phyloP scores from a whole-genome alignment of 2,329 filamentous ascomycete species.

The Colletotrichum filicis region DNA sequence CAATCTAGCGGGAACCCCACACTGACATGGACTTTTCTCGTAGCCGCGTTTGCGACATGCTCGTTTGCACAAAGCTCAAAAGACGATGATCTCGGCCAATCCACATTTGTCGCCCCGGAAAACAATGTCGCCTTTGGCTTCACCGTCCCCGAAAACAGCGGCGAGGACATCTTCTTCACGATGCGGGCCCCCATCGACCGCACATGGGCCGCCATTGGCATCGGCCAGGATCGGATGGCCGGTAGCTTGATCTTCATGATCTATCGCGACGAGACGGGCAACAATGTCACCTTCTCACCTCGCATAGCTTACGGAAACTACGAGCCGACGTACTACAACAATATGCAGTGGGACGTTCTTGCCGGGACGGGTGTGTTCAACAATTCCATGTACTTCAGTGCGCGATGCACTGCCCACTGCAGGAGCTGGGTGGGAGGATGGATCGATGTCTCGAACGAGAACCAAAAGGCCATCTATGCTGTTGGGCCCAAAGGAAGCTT shows the following conservation, averaged over 20 bases:
- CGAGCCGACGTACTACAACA: constrained; percentile 60
- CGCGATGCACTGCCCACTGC: constrained; percentile 61
- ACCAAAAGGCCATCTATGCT: constrained; percentile 65
- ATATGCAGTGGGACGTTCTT: constrained; percentile 56
- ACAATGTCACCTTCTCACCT: constrained; percentile 67
- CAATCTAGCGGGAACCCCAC: background rate
- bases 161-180: constrained; percentile 64
- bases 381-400: constrained; percentile 60
- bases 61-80: constrained; percentile 41
- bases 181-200: constrained; percentile 56
- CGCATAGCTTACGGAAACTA: constrained; percentile 60
- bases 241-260: constrained; percentile 64
- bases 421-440: constrained; percentile 61
- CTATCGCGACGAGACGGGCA: constrained; percentile 58
- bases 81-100: constrained; percentile 46
- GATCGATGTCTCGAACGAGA: constrained; percentile 60
- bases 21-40: constrained; percentile 7
- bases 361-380: constrained; percentile 59
- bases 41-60: constrained; percentile 36
- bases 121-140: constrained; percentile 60
- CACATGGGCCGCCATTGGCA: constrained; percentile 66
- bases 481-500: constrained; percentile 60
- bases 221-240: constrained; percentile 63
- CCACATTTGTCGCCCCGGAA: constrained; percentile 56
- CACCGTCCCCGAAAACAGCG: constrained; percentile 58